A percentile compares a stretch with the other conserved stretches of the same genome.
These are phyloP conservation scores for Acer campestre DNA, from an alignment of 345 rosid species.

Conservation along the genomic window DNA sequence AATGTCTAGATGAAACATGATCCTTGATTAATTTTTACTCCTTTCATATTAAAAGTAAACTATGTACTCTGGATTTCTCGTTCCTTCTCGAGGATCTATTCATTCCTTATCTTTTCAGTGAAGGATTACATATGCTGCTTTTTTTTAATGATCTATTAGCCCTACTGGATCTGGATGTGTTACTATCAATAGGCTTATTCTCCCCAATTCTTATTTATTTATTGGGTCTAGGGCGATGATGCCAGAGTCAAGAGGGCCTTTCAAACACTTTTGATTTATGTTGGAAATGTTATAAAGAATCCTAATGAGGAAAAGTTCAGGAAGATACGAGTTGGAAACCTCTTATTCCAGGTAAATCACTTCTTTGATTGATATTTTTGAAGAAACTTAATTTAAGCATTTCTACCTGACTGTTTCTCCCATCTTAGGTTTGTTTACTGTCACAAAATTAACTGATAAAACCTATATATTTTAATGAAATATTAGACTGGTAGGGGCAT, in stretches of 20 bases:
- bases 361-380: slow-evolving; percentile 3
- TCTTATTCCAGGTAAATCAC: slow-evolving; percentile 51
- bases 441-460: neutral
- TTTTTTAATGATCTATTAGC: too few species aligned
- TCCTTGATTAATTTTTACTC: neutral
- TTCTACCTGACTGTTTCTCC: neutral
- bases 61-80: neutral
- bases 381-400: neutral
- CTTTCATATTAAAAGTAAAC: neutral
- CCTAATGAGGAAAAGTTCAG: slow-evolving; percentile 69
- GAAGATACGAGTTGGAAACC: slow-evolving; percentile 67
- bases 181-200: slow-evolving; percentile 1
- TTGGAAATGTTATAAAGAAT: slow-evolving; percentile 59
- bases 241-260: slow-evolving; percentile 57
- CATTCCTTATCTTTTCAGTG: neutral
- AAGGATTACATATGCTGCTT: neutral
- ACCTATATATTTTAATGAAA: neutral
- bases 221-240: slow-evolving; percentile 50
- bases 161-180: neutral
- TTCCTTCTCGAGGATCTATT: neutral
- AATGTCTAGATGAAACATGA: neutral
- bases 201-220: slow-evolving; percentile 2
- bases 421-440: neutral
- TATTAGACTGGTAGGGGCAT: neutral
- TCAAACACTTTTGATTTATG: slow-evolving; percentile 64